Conservation (phyloP, 2,329 filamentous ascomycete species). For the Aspergillus transmontanensis region DNA sequence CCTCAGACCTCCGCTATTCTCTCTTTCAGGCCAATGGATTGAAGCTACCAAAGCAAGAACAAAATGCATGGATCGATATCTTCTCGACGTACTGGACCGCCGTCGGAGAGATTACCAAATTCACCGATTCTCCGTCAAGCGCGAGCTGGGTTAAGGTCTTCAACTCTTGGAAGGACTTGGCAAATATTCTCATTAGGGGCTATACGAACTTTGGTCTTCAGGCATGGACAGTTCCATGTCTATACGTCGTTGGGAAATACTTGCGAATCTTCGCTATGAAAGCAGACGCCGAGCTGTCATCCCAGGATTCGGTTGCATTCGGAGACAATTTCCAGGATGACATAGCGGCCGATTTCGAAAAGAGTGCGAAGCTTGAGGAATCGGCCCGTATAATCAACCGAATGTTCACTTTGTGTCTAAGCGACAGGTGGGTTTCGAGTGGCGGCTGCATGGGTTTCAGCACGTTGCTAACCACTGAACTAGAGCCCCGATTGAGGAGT, state of each 20-base stretch:
- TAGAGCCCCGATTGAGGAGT: slow-evolving; percentile 81
- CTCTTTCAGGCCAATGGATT: slow-evolving; percentile 65
- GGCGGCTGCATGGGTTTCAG: not conserved
- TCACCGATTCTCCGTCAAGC: slow-evolving; percentile 55
- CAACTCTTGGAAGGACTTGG: slow-evolving; percentile 83
- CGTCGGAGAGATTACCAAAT: slow-evolving; percentile 69
- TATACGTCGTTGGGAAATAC: slow-evolving; percentile 86
- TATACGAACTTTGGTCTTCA: slow-evolving; percentile 77
- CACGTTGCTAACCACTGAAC: slow-evolving; percentile 2
- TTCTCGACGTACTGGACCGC: slow-evolving; percentile 85
- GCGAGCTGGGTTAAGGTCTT: slow-evolving; percentile 83
- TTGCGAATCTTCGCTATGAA: slow-evolving; percentile 86
- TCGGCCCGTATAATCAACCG: slow-evolving; percentile 87
- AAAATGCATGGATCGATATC: slow-evolving; percentile 82
- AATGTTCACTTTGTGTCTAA: slow-evolving; percentile 87
- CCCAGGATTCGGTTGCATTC: slow-evolving; percentile 50
- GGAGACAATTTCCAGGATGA: slow-evolving; percentile 72
- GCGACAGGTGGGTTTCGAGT: slow-evolving; percentile 69
- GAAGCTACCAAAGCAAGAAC: slow-evolving; percentile 66
- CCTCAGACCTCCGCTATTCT: slow-evolving; percentile 69
- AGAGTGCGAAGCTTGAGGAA: slow-evolving; percentile 85
- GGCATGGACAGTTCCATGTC: slow-evolving; percentile 88
- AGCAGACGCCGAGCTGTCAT: slow-evolving; percentile 72
- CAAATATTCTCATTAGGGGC: slow-evolving; percentile 74
- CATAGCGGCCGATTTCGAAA: slow-evolving; percentile 72